A percentile compares a stretch with the other conserved stretches of the same genome.
Evolutionary conservation across 345 rosid species (phyloP).

Genomic region (Boechera divaricarpa): DNA sequence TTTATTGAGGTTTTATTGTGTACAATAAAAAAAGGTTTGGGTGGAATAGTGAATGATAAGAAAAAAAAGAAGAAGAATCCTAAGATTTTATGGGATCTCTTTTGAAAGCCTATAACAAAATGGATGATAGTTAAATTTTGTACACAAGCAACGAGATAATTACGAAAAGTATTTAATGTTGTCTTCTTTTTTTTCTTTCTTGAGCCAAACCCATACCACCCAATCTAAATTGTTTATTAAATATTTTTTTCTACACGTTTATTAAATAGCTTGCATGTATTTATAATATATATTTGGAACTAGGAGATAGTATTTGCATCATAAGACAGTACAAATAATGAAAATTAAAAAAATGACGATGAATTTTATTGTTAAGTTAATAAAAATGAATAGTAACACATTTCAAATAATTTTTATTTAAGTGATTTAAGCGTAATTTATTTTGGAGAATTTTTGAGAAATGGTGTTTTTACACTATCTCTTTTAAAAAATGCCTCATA

Average conservation of each 20-base stretch:
- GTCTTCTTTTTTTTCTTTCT: neutral
- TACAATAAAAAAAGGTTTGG: neutral
- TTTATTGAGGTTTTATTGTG: too few relatives aligned
- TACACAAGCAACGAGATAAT: conserved; percentile 27
- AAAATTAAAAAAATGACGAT: too few relatives aligned
- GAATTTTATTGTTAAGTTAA: too few relatives aligned
- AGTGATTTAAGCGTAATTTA: too few relatives aligned
- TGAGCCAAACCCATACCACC: conserved; percentile 26
- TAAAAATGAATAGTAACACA: too few relatives aligned
- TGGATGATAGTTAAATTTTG: conserved; percentile 37
- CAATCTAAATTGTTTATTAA: neutral
- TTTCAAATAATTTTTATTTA: too few relatives aligned
- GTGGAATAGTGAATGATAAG: conserved; percentile 4
- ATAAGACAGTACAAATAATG: neutral
- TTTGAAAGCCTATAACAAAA: conserved; percentile 25
- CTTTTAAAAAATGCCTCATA: too few relatives aligned
- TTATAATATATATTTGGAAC: neutral
- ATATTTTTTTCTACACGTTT: neutral
- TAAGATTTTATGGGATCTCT: neutral
- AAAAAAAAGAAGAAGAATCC: neutral
- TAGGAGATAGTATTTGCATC: neutral
- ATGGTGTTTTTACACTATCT: too few relatives aligned
- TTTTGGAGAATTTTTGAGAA: too few relatives aligned
- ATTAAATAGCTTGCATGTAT: neutral
- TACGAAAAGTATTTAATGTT: conserved; percentile 14